Evolutionary conservation across 345 rosid genomes (phyloP), one percentile per base, ranked within the genome.

Genomic region (Eucalyptus leucophloia): DNA sequence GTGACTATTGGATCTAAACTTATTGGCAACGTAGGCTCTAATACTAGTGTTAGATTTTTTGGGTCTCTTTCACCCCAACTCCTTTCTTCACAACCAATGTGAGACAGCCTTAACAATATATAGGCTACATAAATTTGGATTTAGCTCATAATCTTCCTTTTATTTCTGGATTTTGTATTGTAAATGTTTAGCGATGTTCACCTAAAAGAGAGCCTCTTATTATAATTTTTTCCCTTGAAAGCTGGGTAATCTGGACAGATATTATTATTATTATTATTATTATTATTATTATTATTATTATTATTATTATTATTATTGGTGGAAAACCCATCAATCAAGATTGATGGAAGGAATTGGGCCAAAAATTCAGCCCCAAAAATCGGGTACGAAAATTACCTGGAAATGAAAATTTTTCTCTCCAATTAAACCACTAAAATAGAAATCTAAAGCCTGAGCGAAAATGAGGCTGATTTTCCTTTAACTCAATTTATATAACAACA

Each of bases 1-100:
- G 1, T 50, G 53, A 16, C 19, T 50, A 0, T 50, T 50, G 53
- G 2, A 2, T 50, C 8, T 50, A 50, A 0, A 50, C 19, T 50
- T 50, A 50, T 50, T 50, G 53, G 19, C 53, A 16, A 16, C 7
- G 8, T 50, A 2, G 1, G 53, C 2, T 50, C 3, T 2, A 0
- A 50, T 50, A 2, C 53, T 50, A 50, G 19, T 50, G 53, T 0
- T 50, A 50, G 53, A 50, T 50, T 50, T 50, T 50, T 50, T 6
- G 53, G 19, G 2, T 50, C 53, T 50, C 53, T 50, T 50, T 50
- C 3, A 50, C 19, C 53, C 53, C 53, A 50, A 50, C 19, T 50
- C 53, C 3, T 50, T 49, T 49, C 50, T 49, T 50, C 53, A 50
- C 7, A 50, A 15, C 3, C 19, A 50, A 50, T 50, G 53, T 2